These are phyloP conservation scores for Candida awuae DNA, from an alignment of 805 yeast species.

Conservation along the genomic window DNA sequence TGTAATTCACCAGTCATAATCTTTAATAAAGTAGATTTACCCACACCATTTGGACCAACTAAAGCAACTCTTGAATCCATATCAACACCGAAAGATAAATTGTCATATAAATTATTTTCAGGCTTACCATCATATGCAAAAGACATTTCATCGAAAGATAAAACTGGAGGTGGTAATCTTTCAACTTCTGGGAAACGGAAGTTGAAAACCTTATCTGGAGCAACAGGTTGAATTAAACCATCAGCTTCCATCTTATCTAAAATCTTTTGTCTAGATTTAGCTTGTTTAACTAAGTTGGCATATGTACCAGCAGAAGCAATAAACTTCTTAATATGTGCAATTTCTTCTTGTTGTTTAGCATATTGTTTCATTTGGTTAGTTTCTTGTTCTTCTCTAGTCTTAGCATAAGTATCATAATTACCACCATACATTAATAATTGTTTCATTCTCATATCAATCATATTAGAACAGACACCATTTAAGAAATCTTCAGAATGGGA, in stretches of 20 bases:
- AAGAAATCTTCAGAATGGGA: constrained; percentile 99
- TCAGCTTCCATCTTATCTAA: constrained; percentile 99
- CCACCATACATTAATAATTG: constrained; percentile 79
- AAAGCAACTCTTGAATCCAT: constrained; percentile 98
- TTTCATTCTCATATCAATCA: constrained; percentile 94
- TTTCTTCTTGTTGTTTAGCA: constrained; percentile 96
- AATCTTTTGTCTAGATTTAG: constrained; percentile 98
- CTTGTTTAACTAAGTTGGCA: constrained; percentile 97
- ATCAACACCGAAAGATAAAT: constrained; percentile 95
- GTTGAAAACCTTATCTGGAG: constrained; percentile 84
- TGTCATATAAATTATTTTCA: constrained; percentile 83
- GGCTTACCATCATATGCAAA: constrained; percentile 79
- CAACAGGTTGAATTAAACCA: constrained; percentile 90
- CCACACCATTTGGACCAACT: constrained; percentile 99
- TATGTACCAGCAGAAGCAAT: constrained; percentile 99
- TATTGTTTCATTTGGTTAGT: constrained; percentile 98
- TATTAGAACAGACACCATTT: constrained; percentile 96
- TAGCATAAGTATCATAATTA: constrained; percentile 94
- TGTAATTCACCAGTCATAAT: constrained; percentile 91
- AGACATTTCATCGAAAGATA: constrained; percentile 91
- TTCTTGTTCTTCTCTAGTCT: constrained; percentile 90
- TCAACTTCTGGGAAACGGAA: constrained; percentile 94
- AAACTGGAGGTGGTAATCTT: constrained; percentile 96
- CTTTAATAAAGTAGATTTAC: constrained; percentile 92
- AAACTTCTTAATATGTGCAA: constrained; percentile 94